Conservation (phyloP, 1,139 yeast genomes). For the Kodamaea sp. region DNA sequence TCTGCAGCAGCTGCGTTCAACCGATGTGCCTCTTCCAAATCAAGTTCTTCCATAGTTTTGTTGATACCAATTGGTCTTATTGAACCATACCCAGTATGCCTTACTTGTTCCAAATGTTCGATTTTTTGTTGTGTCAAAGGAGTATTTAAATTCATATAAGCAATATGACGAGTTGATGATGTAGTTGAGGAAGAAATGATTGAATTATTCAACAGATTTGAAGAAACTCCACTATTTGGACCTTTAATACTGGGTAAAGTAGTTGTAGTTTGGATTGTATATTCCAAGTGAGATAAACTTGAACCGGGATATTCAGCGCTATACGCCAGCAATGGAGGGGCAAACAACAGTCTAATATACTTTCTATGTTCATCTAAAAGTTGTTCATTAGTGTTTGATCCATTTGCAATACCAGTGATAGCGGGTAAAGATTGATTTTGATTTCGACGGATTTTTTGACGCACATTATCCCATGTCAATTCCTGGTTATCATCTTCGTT, state of each 20-base stretch:
- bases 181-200: slow-evolving; percentile 1
- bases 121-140: slow-evolving; percentile 36
- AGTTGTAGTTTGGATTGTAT: slow-evolving; percentile 25
- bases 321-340: slow-evolving; percentile 54
- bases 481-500: slow-evolving; percentile 8
- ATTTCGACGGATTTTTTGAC: slow-evolving; percentile 5
- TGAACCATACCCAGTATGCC: slow-evolving; percentile 46
- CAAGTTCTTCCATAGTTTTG: slow-evolving; percentile 51
- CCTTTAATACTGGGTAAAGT: slow-evolving; percentile 10
- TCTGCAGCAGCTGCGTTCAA: slow-evolving; percentile 14
- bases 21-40: slow-evolving; percentile 20
- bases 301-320: slow-evolving; percentile 53
- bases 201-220: slow-evolving; percentile 1
- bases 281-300: slow-evolving; percentile 27
- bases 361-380: slow-evolving; percentile 18
- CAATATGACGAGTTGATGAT: slow-evolving; percentile 7
- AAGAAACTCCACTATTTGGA: slow-evolving; percentile 5
- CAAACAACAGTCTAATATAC: slow-evolving; percentile 27
- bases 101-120: slow-evolving; percentile 39
- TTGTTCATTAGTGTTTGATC: slow-evolving; percentile 12
- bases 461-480: slow-evolving; percentile 8
- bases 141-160: slow-evolving; percentile 11
- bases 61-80: slow-evolving; percentile 55
- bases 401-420: slow-evolving; percentile 6
- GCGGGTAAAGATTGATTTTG: slow-evolving; percentile 5